These are phyloP conservation scores for Penicillium sp. DNA, from an alignment of 2,329 filamentous ascomycete species.

Conservation along the genomic window DNA sequence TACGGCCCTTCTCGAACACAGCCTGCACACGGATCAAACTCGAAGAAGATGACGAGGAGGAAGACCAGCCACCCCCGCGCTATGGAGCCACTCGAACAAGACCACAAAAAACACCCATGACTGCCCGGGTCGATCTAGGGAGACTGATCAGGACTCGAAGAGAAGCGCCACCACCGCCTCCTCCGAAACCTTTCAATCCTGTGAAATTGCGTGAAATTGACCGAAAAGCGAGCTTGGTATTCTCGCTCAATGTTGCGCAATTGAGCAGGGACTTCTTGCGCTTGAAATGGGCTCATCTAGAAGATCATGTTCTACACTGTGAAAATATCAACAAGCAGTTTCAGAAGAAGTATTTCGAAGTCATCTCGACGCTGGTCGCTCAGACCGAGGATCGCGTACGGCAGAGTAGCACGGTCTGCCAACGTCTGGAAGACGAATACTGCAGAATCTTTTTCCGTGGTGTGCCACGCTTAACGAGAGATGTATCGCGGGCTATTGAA, in stretches of 20 bases:
- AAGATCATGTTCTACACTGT: background rate
- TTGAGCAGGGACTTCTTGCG: slow-evolving; percentile 4
- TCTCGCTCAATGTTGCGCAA: background rate
- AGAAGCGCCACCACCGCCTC: background rate
- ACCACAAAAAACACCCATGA: background rate
- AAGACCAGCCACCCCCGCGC: background rate
- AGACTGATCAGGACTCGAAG: background rate
- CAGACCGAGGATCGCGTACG: background rate
- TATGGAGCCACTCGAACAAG: background rate
- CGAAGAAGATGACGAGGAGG: slow-evolving; percentile 13
- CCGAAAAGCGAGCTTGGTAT: background rate
- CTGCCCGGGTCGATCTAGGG: background rate
- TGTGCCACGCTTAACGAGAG: background rate
- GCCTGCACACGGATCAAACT: slow-evolving; percentile 5
- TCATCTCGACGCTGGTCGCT: background rate
- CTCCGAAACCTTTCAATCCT: background rate
- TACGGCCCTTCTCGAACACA: slow-evolving; percentile 10
- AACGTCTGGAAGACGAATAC: slow-evolving; percentile 12
- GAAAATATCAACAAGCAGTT: background rate
- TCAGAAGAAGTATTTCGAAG: background rate
- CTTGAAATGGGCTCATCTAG: slow-evolving; percentile 6
- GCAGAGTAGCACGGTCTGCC: background rate
- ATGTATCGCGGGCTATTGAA: background rate
- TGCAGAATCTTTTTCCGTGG: slow-evolving; percentile 12
- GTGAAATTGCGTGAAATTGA: background rate